Conservation (phyloP, 176 grass and related monocot species). For the Saccharum spontaneum region DNA sequence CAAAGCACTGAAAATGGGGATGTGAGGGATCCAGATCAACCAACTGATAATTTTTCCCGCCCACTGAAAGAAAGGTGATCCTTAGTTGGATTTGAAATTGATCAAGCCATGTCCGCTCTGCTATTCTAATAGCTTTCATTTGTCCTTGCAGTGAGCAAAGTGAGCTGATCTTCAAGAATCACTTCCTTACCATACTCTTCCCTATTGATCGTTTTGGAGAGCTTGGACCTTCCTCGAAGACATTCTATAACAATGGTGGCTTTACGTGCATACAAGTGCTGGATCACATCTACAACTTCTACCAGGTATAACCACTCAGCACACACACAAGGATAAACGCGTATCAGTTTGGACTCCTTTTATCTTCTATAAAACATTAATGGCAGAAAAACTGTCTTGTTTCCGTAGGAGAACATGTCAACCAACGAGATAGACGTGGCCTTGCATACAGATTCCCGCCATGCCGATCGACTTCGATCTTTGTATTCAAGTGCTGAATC, state of each 20-base stretch:
- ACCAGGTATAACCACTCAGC: conserved; percentile 51
- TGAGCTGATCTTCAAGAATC: conserved; percentile 81
- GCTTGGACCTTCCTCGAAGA: conserved; percentile 82
- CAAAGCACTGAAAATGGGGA: conserved; percentile 58
- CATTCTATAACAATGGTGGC: conserved; percentile 77
- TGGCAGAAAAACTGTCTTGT: neutral
- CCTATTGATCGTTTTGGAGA: conserved; percentile 92
- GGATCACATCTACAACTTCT: conserved; percentile 90
- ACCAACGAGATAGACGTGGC: conserved; percentile 62
- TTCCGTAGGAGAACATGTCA: conserved; percentile 81
- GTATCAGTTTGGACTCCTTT: neutral
- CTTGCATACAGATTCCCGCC: conserved; percentile 91
- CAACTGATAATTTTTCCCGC: conserved; percentile 61
- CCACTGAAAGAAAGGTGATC: conserved; percentile 71
- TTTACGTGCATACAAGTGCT: conserved; percentile 72
- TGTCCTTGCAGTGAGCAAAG: conserved; percentile 73
- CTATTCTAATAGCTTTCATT: conserved; percentile 5
- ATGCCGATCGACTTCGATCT: conserved; percentile 82
- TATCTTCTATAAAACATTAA: neutral
- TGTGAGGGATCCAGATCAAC: conserved; percentile 50
- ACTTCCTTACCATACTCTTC: conserved; percentile 96
- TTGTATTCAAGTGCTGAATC: conserved; percentile 67
- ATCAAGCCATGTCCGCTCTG: neutral
- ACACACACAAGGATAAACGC: no score
- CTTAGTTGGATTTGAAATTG: conserved; percentile 3